Percentiles rank a stretch among this genome's conserved stretches.
Conservation (phyloP, 306 rosid species). For the Prunus davidiana region DNA sequence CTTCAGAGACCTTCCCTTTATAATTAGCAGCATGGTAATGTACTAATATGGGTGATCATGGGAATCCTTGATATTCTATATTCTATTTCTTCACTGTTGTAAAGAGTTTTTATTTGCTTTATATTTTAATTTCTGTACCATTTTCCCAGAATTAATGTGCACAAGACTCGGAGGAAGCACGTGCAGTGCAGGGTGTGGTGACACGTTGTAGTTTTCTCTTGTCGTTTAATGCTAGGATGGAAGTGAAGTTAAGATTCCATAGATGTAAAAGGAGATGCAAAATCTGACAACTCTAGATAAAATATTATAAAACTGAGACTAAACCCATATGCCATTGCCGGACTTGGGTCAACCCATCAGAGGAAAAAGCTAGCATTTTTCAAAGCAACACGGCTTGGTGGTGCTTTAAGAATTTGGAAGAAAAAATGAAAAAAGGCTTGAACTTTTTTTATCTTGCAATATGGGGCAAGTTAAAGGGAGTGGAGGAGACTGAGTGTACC, state of each 20-base stretch:
- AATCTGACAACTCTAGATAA: conserved; percentile 24
- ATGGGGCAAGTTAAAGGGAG: neutral
- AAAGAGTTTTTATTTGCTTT: conserved; percentile 11
- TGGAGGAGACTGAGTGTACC: conserved; percentile 37
- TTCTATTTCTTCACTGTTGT: conserved; percentile 1
- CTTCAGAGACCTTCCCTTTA: neutral
- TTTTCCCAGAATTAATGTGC: conserved; percentile 32
- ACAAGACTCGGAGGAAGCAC: conserved; percentile 51
- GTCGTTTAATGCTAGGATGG: conserved; percentile 57
- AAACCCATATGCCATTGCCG: conserved; percentile 26
- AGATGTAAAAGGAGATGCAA: conserved; percentile 32
- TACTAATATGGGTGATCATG: conserved; percentile 14
- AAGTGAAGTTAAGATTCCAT: conserved; percentile 51
- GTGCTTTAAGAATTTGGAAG: neutral
- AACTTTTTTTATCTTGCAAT: neutral
- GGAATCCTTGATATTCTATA: conserved; percentile 39
- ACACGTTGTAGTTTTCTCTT: conserved; percentile 39
- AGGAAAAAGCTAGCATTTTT: neutral
- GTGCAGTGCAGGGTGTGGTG: conserved; percentile 47
- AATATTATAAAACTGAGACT: conserved; percentile 16
- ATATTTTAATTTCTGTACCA: conserved; percentile 8
- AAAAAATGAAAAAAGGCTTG: too few species aligned
- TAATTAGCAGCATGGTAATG: conserved; percentile 12
- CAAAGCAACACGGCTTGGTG: conserved; percentile 8
- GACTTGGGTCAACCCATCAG: conserved; percentile 31